Evolutionary conservation across 2,329 filamentous ascomycete species (phyloP), one percentile per base, ranked within the genome.

Genomic region (Thielaviopsis ethacetica): DNA sequence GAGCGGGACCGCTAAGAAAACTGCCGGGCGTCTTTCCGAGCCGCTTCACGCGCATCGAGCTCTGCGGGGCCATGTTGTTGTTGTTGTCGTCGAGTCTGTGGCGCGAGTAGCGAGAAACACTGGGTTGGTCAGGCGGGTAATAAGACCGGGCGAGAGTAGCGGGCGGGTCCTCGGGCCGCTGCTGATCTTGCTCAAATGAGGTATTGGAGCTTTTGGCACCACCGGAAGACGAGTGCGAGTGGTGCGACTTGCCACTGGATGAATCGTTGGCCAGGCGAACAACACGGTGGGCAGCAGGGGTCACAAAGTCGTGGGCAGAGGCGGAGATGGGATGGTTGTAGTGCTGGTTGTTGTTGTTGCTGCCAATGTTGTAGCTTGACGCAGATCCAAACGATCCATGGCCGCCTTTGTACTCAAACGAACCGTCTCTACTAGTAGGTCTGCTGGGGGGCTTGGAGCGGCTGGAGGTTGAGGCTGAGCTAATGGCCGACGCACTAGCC

Each of bases 1-100:
- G 80, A 21, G 88, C 86, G 27, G 88, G 88, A 0, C 86, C 88
- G 64, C 86, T 89, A 22, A 93, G 73, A 64, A 91, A 91, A 61
- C 82, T 85, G 1, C 88, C 88, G 2, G 85, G 81, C 7, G 85
- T 76, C 69, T 88, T 87, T 17, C 84, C 85, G 15, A 88, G 80
- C 62, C 87, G 77, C 71, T 91, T 91, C 61, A 91, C 75, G 5
- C 88, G 80, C 76, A 90, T 81, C 0, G 88, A 89, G 65, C 84
- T 84, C 62, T 88, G 86, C 1, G 82, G 72, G 15, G 80, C 83
- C 38, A 73, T 71, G 38, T 86, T 83, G 24, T 26, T 71, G 38
- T 86, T 83, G 24, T 26, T 26, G 24, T 90, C 85, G 2, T 81
- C 81, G 55, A 76, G 75, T 41, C 77, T 74, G 17, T 70, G 74